phyloP scores from a whole-genome alignment of 768 basidiomycete genomes.

The Leccinum arenicola region DNA sequence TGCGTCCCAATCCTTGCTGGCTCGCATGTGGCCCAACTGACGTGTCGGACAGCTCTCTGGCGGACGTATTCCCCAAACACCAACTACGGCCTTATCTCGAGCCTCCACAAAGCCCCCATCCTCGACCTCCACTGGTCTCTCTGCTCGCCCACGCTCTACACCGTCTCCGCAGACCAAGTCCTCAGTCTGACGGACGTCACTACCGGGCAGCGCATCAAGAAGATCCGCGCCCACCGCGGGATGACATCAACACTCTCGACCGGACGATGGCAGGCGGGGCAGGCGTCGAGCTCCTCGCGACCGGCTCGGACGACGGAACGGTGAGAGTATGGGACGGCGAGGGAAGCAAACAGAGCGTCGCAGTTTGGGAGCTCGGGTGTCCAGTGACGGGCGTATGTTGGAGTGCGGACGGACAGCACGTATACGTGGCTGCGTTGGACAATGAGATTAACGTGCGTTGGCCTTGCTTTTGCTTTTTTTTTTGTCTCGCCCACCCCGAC shows the following conservation, averaged over 20 bases:
- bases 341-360: conserved; percentile 66
- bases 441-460: conserved; percentile 90
- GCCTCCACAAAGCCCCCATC: conserved; percentile 86
- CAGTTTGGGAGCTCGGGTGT: conserved; percentile 80
- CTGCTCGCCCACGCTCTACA: conserved; percentile 67
- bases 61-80: conserved; percentile 88
- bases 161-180: conserved; percentile 88
- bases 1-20: conserved; percentile 39
- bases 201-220: conserved; percentile 76
- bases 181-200: conserved; percentile 75
- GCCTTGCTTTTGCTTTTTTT: neutral
- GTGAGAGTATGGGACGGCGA: conserved; percentile 93
- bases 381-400: conserved; percentile 92
- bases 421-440: conserved; percentile 92
- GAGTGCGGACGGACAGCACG: conserved; percentile 85
- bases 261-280: conserved; percentile 81
- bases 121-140: conserved; percentile 92
- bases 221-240: conserved; percentile 86
- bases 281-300: conserved; percentile 81
- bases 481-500: too few species aligned
- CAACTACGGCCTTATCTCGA: conserved; percentile 86
- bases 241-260: conserved; percentile 85
- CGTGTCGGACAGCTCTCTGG: conserved; percentile 65
- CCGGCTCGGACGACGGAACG: conserved; percentile 89
- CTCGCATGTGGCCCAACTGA: neutral